Evolutionary conservation across 495 filamentous ascomycete species (phyloP).

Genomic region (Rhypophila decipiens): DNA sequence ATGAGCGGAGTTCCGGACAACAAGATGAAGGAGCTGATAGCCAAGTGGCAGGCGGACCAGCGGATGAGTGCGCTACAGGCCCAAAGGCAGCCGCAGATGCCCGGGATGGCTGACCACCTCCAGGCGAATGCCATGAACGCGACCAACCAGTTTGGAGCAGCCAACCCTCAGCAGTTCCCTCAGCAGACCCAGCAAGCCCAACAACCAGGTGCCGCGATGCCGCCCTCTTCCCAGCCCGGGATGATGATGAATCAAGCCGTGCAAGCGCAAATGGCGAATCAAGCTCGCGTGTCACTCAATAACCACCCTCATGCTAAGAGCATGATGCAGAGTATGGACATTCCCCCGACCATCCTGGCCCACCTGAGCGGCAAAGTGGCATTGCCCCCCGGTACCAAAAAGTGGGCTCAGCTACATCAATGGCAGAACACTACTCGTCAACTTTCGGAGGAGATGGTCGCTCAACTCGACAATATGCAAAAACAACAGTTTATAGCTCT

Average conservation of each 20-base stretch:
- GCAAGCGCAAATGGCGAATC: constrained; percentile 1
- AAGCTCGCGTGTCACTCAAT: background rate
- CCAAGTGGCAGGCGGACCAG: constrained; percentile 29
- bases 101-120: constrained; percentile 16
- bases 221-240: background rate
- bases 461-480: constrained; percentile 47
- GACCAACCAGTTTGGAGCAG: constrained; percentile 16
- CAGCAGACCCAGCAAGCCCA: constrained; percentile 9
- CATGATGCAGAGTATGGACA: constrained; percentile 34
- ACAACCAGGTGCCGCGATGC: constrained; percentile 7
- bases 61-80: constrained; percentile 11
- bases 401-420: constrained; percentile 71
- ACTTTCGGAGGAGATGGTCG: constrained; percentile 31
- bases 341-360: constrained; percentile 20
- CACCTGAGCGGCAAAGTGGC: constrained; percentile 8
- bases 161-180: constrained; percentile 4
- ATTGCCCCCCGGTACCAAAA: constrained; percentile 55
- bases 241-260: background rate
- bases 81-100: constrained; percentile 13
- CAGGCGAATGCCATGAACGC: constrained; percentile 10
- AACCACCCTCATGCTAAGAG: constrained; percentile 5
- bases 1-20: constrained; percentile 29
- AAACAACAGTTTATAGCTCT: constrained; percentile 44
- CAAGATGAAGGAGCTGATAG: constrained; percentile 36
- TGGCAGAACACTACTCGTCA: constrained; percentile 46